A percentile compares a stretch with the other conserved stretches of the same genome.
Conservation (phyloP, 176 grass and related monocot genomes). For the Carex pumila region DNA sequence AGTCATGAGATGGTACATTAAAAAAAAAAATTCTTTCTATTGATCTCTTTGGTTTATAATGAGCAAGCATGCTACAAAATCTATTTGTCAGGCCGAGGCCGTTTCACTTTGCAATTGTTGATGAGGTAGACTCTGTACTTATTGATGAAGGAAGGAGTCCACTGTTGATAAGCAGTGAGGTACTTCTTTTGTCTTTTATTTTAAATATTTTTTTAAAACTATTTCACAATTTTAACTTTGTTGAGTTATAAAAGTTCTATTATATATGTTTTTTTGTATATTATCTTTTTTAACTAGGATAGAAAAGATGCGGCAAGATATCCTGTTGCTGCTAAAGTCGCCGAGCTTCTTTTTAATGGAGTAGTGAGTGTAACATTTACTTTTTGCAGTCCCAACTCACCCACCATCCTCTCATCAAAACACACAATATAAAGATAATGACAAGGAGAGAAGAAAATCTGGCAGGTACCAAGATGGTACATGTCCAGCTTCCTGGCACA, state of each 20-base stretch:
- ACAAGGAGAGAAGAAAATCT: neutral
- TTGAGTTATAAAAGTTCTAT: neutral
- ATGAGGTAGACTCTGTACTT: conserved; percentile 95
- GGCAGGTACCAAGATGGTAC: neutral
- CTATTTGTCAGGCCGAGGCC: conserved; percentile 65
- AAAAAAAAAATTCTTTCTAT: neutral
- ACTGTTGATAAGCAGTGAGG: conserved; percentile 93
- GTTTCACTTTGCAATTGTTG: conserved; percentile 94
- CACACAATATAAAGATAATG: neutral
- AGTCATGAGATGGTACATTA: conserved; percentile 87
- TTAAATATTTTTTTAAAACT: conserved; percentile 28
- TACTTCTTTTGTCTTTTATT: conserved; percentile 30
- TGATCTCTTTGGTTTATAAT: neutral
- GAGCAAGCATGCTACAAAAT: neutral
- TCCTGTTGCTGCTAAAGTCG: conserved; percentile 85
- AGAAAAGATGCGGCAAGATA: conserved; percentile 65
- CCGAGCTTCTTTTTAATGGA: conserved; percentile 68
- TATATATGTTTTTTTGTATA: neutral
- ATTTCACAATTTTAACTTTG: neutral
- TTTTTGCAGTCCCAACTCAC: neutral
- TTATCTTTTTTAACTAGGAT: conserved; percentile 55
- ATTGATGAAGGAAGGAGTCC: conserved; percentile 97
- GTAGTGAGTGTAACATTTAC: conserved; percentile 57
- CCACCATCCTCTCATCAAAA: neutral
- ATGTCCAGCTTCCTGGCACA: neutral